A percentile compares a stretch with the other conserved stretches of the same genome.
These are phyloP conservation scores for Ceratocystis variospora DNA, from an alignment of 2,329 filamentous ascomycete genomes.

Conservation along the genomic window DNA sequence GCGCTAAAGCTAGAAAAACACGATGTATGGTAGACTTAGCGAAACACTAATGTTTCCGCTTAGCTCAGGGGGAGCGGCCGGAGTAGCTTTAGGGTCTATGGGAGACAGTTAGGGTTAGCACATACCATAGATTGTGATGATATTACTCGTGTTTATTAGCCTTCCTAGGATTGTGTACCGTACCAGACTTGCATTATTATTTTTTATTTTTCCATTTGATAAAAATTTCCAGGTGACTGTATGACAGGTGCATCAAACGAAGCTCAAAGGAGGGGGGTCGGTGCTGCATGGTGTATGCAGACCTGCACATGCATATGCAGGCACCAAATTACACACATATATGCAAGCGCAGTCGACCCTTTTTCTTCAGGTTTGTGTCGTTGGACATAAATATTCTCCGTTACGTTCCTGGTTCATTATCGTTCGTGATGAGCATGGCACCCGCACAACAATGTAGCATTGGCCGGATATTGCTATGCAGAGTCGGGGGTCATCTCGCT, in stretches of 20 bases:
- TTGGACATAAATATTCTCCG: not conserved
- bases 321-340: not conserved
- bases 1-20: not conserved
- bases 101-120: not conserved
- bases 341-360: not conserved
- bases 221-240: not conserved
- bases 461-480: not conserved
- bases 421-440: not conserved
- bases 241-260: not conserved
- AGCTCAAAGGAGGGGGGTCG: not conserved
- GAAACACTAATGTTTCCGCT: conserved; percentile 11
- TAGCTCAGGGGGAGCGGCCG: conserved; percentile 1
- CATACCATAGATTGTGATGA: not conserved
- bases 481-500: no score
- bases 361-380: not conserved
- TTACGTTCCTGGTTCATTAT: not conserved
- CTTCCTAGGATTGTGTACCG: not conserved
- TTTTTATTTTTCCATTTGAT: not conserved
- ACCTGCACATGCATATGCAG: not conserved
- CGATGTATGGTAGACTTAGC: not conserved
- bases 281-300: not conserved
- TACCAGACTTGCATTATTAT: no score
- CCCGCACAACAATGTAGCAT: not conserved
- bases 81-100: not conserved
- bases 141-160: not conserved